Evolutionary conservation across 2,329 filamentous ascomycete species (phyloP).

Genomic region (Pleoardoris graminearum): DNA sequence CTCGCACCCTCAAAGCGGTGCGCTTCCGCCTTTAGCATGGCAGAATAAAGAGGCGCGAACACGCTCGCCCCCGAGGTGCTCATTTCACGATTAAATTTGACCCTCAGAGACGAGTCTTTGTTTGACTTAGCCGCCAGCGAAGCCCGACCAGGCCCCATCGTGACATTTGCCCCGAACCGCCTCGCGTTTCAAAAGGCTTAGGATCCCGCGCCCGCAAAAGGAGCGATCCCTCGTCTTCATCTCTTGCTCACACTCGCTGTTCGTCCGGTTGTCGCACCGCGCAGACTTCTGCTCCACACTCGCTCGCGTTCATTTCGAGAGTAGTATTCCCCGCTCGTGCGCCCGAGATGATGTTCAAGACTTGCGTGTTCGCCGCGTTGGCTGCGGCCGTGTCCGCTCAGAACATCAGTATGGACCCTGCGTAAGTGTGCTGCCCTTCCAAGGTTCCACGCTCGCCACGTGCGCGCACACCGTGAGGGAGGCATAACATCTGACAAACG

Average conservation of each 20-base stretch:
- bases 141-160: neutral
- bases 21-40: neutral
- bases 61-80: neutral
- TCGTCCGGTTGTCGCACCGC: constrained; percentile 17
- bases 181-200: constrained; percentile 14
- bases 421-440: constrained; percentile 23
- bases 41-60: too few relatives aligned
- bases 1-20: constrained; percentile 1
- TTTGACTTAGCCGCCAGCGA: constrained; percentile 5
- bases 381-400: constrained; percentile 33
- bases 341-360: constrained; percentile 38
- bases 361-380: constrained; percentile 35
- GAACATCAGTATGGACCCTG: constrained; percentile 15
- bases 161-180: constrained; percentile 4
- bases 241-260: constrained; percentile 17
- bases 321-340: constrained; percentile 8
- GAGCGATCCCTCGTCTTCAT: constrained; percentile 6
- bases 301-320: constrained; percentile 18
- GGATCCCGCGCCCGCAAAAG: constrained; percentile 6
- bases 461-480: constrained; percentile 11
- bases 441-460: constrained; percentile 12
- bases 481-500: neutral
- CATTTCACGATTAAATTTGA: constrained; percentile 6
- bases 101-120: neutral
- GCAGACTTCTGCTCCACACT: constrained; percentile 29